These are phyloP conservation scores for Dothideomycetidae sp. DNA, from an alignment of 2,329 filamentous ascomycete genomes.

Conservation along the genomic window DNA sequence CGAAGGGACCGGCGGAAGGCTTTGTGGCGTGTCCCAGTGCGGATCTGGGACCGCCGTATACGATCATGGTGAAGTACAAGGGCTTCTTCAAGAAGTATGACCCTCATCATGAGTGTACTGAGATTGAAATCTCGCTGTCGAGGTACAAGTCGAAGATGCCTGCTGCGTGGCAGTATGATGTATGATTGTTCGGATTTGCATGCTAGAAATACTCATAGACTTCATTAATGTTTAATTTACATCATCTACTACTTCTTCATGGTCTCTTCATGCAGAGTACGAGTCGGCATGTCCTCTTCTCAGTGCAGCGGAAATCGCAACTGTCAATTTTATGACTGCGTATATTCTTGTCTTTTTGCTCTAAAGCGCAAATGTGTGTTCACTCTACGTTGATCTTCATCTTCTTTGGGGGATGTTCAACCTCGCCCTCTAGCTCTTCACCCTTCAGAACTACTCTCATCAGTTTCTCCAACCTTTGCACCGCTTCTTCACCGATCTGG, in stretches of 20 bases:
- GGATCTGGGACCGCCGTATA: neutral
- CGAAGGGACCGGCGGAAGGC: neutral
- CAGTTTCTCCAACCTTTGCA: constrained; percentile 41
- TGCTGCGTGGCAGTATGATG: neutral
- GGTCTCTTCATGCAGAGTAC: too few relatives aligned
- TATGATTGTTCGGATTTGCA: too few relatives aligned
- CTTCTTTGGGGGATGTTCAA: constrained; percentile 14
- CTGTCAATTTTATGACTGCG: too few relatives aligned
- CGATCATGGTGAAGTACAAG: neutral
- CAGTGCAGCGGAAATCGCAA: too few relatives aligned
- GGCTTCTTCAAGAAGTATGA: neutral
- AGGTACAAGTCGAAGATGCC: neutral
- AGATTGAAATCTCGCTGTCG: neutral
- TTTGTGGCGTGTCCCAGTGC: neutral
- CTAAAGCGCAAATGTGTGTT: neutral
- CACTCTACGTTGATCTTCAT: constrained; percentile 12
- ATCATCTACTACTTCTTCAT: too few relatives aligned
- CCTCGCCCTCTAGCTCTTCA: constrained; percentile 15
- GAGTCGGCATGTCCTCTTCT: too few relatives aligned
- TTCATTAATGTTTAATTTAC: too few relatives aligned
- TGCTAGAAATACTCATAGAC: too few relatives aligned
- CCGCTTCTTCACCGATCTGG: constrained; percentile 53
- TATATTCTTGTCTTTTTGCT: neutral
- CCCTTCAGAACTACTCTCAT: constrained; percentile 31
- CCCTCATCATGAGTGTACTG: neutral